These are phyloP conservation scores for Trametes cinnabarina DNA, from an alignment of 768 basidiomycete species.

Conservation along the genomic window DNA sequence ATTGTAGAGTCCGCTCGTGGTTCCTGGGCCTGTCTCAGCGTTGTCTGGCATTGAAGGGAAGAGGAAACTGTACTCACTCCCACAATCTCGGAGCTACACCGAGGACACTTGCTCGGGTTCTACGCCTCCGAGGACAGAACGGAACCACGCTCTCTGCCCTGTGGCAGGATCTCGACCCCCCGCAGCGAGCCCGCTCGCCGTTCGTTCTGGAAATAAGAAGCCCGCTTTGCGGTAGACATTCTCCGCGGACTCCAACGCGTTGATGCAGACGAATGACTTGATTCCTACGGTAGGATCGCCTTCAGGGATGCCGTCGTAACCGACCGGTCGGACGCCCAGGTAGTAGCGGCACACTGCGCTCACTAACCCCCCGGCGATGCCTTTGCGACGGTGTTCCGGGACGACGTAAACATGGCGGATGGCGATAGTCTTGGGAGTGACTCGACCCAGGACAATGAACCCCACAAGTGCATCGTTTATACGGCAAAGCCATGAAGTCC, in stretches of 20 bases:
- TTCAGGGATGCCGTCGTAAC: slow-evolving; percentile 1
- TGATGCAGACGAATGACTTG: slow-evolving; percentile 15
- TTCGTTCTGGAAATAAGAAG: slow-evolving; percentile 5
- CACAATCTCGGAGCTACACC: background rate
- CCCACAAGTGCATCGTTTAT: background rate
- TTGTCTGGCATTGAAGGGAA: background rate
- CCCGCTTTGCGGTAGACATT: slow-evolving; percentile 5
- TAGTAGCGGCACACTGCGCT: slow-evolving; percentile 17
- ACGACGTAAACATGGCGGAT: slow-evolving; percentile 22
- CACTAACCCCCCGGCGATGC: slow-evolving; percentile 22
- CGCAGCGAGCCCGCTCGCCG: background rate
- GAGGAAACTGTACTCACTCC: background rate
- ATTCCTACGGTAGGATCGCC: background rate
- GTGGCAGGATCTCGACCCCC: background rate
- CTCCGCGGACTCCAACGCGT: background rate
- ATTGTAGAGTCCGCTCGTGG: background rate
- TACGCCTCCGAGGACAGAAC: background rate
- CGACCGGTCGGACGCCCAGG: slow-evolving; percentile 17
- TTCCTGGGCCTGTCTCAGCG: background rate
- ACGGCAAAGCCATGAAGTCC: background rate
- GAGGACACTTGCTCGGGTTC: background rate
- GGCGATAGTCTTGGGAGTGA: slow-evolving; percentile 5
- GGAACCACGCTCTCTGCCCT: slow-evolving; percentile 7
- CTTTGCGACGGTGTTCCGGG: slow-evolving; percentile 16
- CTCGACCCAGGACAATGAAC: background rate